Percentiles rank a stretch among this genome's conserved stretches.
phyloP scores from a whole-genome alignment of 495 filamentous ascomycete species.

The Apodospora peruviana region DNA sequence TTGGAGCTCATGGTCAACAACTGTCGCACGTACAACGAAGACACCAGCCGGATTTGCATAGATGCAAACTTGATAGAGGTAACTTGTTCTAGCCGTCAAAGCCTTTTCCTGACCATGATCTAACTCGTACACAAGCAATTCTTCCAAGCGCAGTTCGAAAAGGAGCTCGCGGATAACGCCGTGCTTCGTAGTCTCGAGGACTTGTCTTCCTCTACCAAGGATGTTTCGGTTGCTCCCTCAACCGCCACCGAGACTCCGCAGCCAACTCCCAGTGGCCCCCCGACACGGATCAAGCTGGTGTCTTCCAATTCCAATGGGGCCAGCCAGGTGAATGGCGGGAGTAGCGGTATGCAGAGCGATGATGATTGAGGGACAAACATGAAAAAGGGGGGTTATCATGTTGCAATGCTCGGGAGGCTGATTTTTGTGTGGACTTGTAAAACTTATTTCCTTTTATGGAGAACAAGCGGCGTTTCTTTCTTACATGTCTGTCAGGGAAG shows the following conservation, averaged over 20 bases:
- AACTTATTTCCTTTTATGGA: too few species aligned
- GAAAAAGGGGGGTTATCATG: too few species aligned
- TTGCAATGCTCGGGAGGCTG: too few species aligned
- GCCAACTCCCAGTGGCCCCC: conserved; percentile 38
- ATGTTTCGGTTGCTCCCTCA: conserved; percentile 58
- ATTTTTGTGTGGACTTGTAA: too few species aligned
- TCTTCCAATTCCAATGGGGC: conserved; percentile 47
- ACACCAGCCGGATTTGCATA: conserved; percentile 80
- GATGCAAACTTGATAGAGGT: conserved; percentile 95
- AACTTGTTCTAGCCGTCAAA: conserved; percentile 6
- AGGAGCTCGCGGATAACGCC: conserved; percentile 64
- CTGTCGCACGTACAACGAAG: conserved; percentile 93
- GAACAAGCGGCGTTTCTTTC: too few species aligned
- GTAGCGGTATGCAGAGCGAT: conserved; percentile 37
- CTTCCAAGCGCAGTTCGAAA: conserved; percentile 60
- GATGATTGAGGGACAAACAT: conserved; percentile 36
- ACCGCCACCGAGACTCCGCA: conserved; percentile 68
- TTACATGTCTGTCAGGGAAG: too few species aligned
- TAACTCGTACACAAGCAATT: conserved; percentile 45
- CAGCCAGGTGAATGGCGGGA: conserved; percentile 34
- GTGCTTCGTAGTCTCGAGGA: conserved; percentile 69
- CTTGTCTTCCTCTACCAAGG: conserved; percentile 42
- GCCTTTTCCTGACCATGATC: neutral
- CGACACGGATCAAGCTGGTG: conserved; percentile 51
- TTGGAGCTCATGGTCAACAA: conserved; percentile 81